Evolutionary conservation across 305 asterid species (phyloP).

Genomic region (Fraxinus nigra): DNA sequence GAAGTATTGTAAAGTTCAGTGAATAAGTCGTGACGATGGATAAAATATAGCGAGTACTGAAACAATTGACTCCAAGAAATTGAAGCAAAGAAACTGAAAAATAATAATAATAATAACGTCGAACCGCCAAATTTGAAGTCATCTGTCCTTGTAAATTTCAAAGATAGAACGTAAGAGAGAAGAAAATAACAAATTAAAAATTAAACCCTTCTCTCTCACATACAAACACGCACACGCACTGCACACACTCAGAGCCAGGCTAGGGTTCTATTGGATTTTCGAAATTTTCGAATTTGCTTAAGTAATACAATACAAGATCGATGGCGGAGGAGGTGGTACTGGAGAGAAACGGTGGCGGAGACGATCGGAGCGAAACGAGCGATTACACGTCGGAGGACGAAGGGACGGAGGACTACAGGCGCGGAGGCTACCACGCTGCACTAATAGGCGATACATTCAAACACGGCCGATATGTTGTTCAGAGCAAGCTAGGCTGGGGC

Average conservation of each 20-base stretch:
- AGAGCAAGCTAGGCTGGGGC: conserved; percentile 92
- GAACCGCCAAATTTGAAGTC: neutral
- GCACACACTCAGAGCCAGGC: neutral
- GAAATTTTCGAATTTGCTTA: conserved; percentile 24
- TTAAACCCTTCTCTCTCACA: neutral
- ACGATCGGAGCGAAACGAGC: conserved; percentile 61
- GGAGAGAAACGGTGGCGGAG: conserved; percentile 40
- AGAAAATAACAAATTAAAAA: neutral
- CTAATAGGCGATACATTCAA: conserved; percentile 78
- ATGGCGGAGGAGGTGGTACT: conserved; percentile 29
- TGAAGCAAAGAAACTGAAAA: too few species aligned
- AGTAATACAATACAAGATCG: conserved; percentile 7
- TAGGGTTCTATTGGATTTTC: neutral
- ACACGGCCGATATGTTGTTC: conserved; percentile 73
- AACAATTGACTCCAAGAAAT: too few species aligned
- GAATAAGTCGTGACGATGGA: too few species aligned
- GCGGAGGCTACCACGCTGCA: conserved; percentile 90
- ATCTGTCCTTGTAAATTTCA: neutral
- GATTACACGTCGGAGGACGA: conserved; percentile 85
- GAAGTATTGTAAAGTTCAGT: too few species aligned
- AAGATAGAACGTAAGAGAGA: neutral
- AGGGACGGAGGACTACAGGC: conserved; percentile 79
- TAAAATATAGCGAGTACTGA: too few species aligned
- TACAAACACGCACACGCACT: neutral
- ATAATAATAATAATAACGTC: too few species aligned